Conservation (phyloP, 805 yeast genomes). For the Metschnikowia lunata region DNA sequence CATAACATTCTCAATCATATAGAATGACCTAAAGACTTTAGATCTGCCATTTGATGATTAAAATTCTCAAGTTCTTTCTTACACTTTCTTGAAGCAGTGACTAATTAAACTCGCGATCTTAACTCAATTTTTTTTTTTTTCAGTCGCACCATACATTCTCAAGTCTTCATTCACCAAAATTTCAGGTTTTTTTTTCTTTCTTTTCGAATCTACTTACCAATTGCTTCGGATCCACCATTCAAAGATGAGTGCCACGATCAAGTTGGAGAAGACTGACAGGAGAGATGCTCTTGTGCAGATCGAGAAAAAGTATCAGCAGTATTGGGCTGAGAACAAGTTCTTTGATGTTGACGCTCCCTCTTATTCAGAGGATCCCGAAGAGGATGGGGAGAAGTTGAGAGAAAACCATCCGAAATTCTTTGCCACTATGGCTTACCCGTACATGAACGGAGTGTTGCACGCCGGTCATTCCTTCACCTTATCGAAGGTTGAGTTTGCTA, state of each 20-base stretch:
- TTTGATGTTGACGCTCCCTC: conserved; percentile 90
- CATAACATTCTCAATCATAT: too few species aligned
- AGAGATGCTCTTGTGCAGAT: conserved; percentile 88
- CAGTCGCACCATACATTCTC: too few species aligned
- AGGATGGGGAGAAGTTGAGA: conserved; percentile 64
- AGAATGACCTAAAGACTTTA: too few species aligned
- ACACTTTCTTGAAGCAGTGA: too few species aligned
- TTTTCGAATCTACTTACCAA: background rate
- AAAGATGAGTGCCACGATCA: conserved; percentile 38
- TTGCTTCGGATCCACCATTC: background rate
- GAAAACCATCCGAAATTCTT: conserved; percentile 79
- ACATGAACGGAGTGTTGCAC: conserved; percentile 97
- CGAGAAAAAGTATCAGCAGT: conserved; percentile 81
- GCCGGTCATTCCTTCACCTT: conserved; percentile 97
- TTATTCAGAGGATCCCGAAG: conserved; percentile 49
- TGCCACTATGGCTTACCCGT: conserved; percentile 96
- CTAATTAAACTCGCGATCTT: too few species aligned
- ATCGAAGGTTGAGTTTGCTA: conserved; percentile 86
- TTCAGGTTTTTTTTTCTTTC: background rate
- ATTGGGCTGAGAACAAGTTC: conserved; percentile 82
- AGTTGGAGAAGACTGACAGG: conserved; percentile 71
- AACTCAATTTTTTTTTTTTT: too few species aligned
- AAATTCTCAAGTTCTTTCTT: too few species aligned
- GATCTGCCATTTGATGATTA: too few species aligned
- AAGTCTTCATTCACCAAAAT: too few species aligned